Evolutionary conservation across 23 red algal species (phyloP).

Genomic region (Gracilaria gracilis): DNA sequence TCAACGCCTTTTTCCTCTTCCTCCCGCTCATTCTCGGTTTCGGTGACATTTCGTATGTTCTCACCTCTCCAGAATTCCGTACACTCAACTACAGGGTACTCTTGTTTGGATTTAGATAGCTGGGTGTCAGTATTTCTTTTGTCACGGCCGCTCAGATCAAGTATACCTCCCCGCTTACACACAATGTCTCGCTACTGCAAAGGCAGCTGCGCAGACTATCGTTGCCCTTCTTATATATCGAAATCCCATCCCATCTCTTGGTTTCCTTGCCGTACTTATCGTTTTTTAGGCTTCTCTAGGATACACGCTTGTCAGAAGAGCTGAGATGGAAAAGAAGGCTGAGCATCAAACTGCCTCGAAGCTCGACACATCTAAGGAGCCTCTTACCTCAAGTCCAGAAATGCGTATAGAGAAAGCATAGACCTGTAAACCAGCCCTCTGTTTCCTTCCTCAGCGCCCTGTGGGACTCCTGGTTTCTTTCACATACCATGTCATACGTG

Average conservation of each 20-base stretch:
- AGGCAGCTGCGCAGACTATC: constrained; percentile 94
- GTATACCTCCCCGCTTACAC: constrained; percentile 94
- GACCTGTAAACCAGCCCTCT: too few species aligned
- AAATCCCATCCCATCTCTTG: constrained; percentile 78
- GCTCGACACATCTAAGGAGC: constrained; percentile 15
- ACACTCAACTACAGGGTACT: constrained; percentile 79
- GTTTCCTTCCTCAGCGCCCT: too few species aligned
- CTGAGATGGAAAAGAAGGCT: constrained; percentile 84
- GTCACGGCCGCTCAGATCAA: constrained; percentile 95
- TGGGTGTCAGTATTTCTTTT: constrained; percentile 92
- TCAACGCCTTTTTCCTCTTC: constrained; percentile 88
- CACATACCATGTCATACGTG: too few species aligned
- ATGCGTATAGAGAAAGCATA: constrained; percentile 35
- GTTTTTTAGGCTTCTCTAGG: constrained; percentile 72
- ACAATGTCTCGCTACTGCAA: constrained; percentile 97
- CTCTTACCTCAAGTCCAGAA: constrained; percentile 41
- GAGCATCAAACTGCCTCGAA: constrained; percentile 11
- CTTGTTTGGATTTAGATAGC: constrained; percentile 76
- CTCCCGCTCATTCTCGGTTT: constrained; percentile 81
- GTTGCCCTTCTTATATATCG: constrained; percentile 83
- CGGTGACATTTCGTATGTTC: constrained; percentile 68
- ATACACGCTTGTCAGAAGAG: constrained; percentile 87
- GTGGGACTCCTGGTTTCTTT: too few species aligned
- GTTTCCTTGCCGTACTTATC: constrained; percentile 86
- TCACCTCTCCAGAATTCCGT: constrained; percentile 49